Percentiles rank a stretch among this genome's conserved stretches.
phyloP scores from a whole-genome alignment of 352 stramenopile species.

The Globisporangium solare region DNA sequence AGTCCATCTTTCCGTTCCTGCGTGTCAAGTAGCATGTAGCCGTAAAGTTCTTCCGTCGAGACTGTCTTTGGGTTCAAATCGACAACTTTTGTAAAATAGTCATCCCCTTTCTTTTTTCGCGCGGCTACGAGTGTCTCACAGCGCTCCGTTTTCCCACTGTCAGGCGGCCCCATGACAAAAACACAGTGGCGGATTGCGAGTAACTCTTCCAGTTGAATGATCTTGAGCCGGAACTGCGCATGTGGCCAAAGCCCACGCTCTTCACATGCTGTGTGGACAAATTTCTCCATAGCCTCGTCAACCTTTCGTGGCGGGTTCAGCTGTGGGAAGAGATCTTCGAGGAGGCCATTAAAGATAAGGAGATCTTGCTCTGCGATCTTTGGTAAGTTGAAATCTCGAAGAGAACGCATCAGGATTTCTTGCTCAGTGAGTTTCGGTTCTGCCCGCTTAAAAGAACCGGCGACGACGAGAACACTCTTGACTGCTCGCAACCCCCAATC shows the following conservation, averaged over 20 bases:
- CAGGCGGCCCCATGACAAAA: slow-evolving; percentile 93
- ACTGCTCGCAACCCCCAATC: slow-evolving; percentile 94
- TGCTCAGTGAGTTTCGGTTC: slow-evolving; percentile 91
- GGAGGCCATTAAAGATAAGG: slow-evolving; percentile 91
- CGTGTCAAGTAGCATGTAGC: slow-evolving; percentile 92
- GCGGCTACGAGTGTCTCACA: slow-evolving; percentile 89
- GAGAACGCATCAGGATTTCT: slow-evolving; percentile 90
- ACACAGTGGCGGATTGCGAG: slow-evolving; percentile 94
- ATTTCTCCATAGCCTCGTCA: slow-evolving; percentile 88
- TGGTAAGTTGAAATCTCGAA: slow-evolving; percentile 95
- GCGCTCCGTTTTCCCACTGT: slow-evolving; percentile 92
- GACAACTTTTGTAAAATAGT: slow-evolving; percentile 60
- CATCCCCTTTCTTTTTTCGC: slow-evolving; percentile 66
- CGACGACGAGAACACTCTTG: slow-evolving; percentile 93
- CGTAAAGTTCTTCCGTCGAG: slow-evolving; percentile 95
- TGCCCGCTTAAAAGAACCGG: slow-evolving; percentile 90
- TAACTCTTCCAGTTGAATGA: slow-evolving; percentile 94
- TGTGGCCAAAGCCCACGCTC: slow-evolving; percentile 88
- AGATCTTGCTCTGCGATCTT: slow-evolving; percentile 95
- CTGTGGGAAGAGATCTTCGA: slow-evolving; percentile 92
- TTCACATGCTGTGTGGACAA: slow-evolving; percentile 88
- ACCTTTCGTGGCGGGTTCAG: slow-evolving; percentile 86
- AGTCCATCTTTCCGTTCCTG: slow-evolving; percentile 95
- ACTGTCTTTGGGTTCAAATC: slow-evolving; percentile 96
- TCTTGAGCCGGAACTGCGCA: slow-evolving; percentile 91